Conservation (phyloP, 345 rosid genomes). For the Camelina hispida region DNA sequence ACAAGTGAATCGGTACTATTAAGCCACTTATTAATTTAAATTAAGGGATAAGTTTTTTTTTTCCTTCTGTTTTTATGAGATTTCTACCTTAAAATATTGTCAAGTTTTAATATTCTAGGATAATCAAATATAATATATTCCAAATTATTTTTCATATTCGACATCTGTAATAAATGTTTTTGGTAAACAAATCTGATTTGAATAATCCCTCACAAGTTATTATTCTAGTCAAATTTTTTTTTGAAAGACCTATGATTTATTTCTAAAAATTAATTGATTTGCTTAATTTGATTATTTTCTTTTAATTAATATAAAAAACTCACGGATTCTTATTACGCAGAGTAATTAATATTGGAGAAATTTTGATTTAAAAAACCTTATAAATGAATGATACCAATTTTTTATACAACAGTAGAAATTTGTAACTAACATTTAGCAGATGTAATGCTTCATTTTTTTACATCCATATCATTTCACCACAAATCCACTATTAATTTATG, state of each 20-base stretch:
- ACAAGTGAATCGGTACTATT: constrained; percentile 40
- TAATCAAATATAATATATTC: constrained; percentile 19
- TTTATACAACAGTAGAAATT: too few relatives aligned
- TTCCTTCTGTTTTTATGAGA: not conserved
- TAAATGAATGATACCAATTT: too few relatives aligned
- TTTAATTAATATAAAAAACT: too few relatives aligned
- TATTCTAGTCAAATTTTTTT: constrained; percentile 8
- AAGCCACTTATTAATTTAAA: constrained; percentile 30
- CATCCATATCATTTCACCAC: too few relatives aligned
- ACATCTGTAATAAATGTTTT: not conserved
- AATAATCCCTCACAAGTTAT: constrained; percentile 5
- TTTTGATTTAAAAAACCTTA: too few relatives aligned
- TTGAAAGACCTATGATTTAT: constrained; percentile 11
- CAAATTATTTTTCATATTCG: not conserved
- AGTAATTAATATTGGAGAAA: too few relatives aligned
- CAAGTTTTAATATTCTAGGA: constrained; percentile 20
- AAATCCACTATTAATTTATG: too few relatives aligned
- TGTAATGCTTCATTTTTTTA: too few relatives aligned
- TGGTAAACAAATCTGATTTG: constrained; percentile 19
- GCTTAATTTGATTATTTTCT: not conserved
- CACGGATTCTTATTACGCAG: too few relatives aligned
- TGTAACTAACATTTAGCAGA: too few relatives aligned
- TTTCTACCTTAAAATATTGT: constrained; percentile 17
- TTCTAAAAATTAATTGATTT: not conserved
- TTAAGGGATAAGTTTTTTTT: not conserved